phyloP scores from a whole-genome alignment of 2,329 filamentous ascomycete genomes.

The Paraphaeosphaeria minitans region DNA sequence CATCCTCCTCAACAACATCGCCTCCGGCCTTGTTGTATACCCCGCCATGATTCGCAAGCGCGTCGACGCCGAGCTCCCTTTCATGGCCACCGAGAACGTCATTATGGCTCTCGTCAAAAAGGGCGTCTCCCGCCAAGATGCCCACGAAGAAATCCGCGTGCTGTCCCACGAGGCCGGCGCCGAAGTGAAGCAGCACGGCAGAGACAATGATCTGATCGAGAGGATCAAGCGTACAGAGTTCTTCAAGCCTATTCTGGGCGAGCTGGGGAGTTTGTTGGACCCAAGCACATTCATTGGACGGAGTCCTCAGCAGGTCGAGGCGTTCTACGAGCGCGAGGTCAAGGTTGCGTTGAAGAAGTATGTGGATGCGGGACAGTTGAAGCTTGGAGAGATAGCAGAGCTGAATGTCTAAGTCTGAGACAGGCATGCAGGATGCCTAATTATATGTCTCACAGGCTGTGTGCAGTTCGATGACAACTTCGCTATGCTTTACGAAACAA shows the following conservation, averaged over 20 bases:
- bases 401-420: conserved; percentile 30
- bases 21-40: conserved; percentile 75
- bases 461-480: background rate
- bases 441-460: background rate
- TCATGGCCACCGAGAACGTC: conserved; percentile 72
- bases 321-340: conserved; percentile 58
- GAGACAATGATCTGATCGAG: conserved; percentile 80
- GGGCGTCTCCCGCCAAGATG: conserved; percentile 76
- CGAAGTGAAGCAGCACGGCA: conserved; percentile 74
- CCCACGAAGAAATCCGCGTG: conserved; percentile 84
- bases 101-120: conserved; percentile 72
- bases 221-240: conserved; percentile 74
- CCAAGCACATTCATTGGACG: conserved; percentile 65
- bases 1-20: conserved; percentile 75
- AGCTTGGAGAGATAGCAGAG: conserved; percentile 34
- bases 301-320: conserved; percentile 59
- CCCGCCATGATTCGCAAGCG: conserved; percentile 71
- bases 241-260: conserved; percentile 72
- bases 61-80: conserved; percentile 79
- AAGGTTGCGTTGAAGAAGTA: conserved; percentile 56
- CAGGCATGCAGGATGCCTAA: background rate
- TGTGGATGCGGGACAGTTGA: conserved; percentile 30
- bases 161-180: conserved; percentile 75
- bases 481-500: background rate
- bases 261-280: conserved; percentile 71